phyloP scores from a whole-genome alignment of 176 grass and related monocot species.

The Bothriochloa decipiens region DNA sequence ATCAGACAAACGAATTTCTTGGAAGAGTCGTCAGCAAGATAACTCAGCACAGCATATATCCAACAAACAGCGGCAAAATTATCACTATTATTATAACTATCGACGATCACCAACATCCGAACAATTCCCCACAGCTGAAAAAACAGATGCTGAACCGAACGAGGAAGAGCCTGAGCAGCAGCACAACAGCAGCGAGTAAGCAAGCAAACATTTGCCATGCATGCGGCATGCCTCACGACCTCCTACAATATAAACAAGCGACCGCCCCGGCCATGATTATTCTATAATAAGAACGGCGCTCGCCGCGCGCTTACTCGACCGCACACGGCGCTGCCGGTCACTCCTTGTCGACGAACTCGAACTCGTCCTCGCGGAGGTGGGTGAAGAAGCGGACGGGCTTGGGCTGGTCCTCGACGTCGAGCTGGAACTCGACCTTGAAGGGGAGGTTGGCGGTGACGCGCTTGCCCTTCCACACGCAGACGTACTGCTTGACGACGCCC shows the following conservation, averaged over 20 bases:
- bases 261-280: slow-evolving; percentile 24
- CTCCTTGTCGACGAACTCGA: slow-evolving; percentile 65
- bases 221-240: background rate
- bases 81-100: slow-evolving; percentile 42
- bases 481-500: slow-evolving; percentile 95
- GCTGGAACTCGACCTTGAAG: slow-evolving; percentile 84
- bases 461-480: slow-evolving; percentile 86
- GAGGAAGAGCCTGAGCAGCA: slow-evolving; percentile 19
- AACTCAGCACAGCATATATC: slow-evolving; percentile 9
- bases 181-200: slow-evolving; percentile 15
- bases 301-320: slow-evolving; percentile 20
- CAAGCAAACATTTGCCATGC: slow-evolving; percentile 30
- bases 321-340: background rate
- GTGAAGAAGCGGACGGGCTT: slow-evolving; percentile 80
- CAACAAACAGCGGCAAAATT: slow-evolving; percentile 37
- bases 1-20: slow-evolving; percentile 14
- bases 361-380: slow-evolving; percentile 96
- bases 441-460: slow-evolving; percentile 88
- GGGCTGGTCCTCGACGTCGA: slow-evolving; percentile 61
- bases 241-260: slow-evolving; percentile 53
- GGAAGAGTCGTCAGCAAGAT: slow-evolving; percentile 8
- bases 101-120: slow-evolving; percentile 28
- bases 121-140: slow-evolving; percentile 50
- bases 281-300: slow-evolving; percentile 38
- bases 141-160: slow-evolving; percentile 40